phyloP scores from a whole-genome alignment of 1,284 basidiomycete genomes.

The Heterobasidion irregulare region DNA sequence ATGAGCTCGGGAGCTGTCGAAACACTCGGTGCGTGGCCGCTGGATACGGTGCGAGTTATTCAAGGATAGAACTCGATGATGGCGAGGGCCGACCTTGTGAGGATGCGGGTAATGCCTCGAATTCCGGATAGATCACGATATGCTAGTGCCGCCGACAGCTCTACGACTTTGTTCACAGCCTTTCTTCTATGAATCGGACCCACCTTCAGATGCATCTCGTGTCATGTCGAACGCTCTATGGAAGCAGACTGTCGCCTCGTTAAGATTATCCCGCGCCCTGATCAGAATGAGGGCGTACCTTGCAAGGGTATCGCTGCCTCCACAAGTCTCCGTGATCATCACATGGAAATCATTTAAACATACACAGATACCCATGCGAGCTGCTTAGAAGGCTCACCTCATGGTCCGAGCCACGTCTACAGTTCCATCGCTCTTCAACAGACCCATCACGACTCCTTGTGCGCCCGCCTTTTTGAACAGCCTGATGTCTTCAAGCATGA shows the following conservation, averaged over 20 bases:
- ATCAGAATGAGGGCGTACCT: conserved; percentile 29
- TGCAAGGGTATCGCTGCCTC: conserved; percentile 53
- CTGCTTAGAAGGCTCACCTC: conserved; percentile 26
- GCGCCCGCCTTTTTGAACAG: conserved; percentile 49
- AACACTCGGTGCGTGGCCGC: conserved; percentile 42
- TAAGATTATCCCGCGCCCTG: background rate
- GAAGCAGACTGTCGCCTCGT: conserved; percentile 54
- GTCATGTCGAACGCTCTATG: conserved; percentile 80
- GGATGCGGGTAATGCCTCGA: conserved; percentile 57
- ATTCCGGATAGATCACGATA: conserved; percentile 45
- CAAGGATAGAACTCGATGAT: background rate
- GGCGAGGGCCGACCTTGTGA: conserved; percentile 53
- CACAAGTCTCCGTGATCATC: conserved; percentile 36
- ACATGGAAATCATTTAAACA: background rate
- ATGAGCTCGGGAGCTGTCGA: conserved; percentile 36
- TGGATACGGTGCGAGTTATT: conserved; percentile 20
- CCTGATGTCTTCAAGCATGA: conserved; percentile 68
- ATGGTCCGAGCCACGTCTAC: conserved; percentile 50
- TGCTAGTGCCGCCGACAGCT: conserved; percentile 28
- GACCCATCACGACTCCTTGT: conserved; percentile 65
- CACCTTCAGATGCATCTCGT: conserved; percentile 44
- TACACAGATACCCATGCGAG: background rate
- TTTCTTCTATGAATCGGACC: conserved; percentile 1
- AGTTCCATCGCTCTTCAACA: conserved; percentile 47
- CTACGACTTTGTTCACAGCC: too few relatives aligned